These are phyloP conservation scores for Lichtheimia corymbifera DNA, from an alignment of 371 early-diverging fungal species.

Conservation along the genomic window DNA sequence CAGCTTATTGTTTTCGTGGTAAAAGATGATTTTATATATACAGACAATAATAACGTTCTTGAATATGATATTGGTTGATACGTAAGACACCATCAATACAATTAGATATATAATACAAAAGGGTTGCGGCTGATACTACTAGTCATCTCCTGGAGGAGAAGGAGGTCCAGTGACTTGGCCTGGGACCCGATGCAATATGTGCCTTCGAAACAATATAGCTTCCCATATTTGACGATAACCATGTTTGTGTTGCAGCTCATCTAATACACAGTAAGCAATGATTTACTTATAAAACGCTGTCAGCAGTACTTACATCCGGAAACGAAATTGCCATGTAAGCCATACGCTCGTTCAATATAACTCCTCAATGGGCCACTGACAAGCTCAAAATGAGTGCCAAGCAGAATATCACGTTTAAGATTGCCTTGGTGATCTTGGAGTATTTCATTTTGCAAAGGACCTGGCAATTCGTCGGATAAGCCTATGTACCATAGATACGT, in stretches of 20 bases:
- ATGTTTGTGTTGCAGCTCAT: conserved; percentile 7
- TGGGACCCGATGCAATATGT: conserved; percentile 8
- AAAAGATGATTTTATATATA: too few relatives aligned
- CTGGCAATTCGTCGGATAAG: conserved; percentile 3
- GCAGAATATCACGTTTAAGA: conserved; percentile 7
- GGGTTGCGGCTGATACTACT: too few relatives aligned
- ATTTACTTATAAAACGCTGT: not conserved
- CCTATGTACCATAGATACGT: not conserved
- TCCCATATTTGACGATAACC: conserved; percentile 7
- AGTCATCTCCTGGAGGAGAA: too few relatives aligned
- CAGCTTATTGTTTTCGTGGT: too few relatives aligned
- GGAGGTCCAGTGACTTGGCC: not conserved
- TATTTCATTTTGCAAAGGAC: not conserved
- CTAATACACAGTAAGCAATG: not conserved
- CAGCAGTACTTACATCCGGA: conserved; percentile 10
- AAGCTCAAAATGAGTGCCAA: conserved; percentile 11
- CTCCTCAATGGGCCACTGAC: conserved; percentile 8
- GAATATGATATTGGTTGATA: too few relatives aligned
- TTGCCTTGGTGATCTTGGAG: not conserved
- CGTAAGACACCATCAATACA: too few relatives aligned
- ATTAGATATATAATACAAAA: too few relatives aligned
- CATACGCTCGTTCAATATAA: conserved; percentile 15
- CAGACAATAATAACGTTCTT: too few relatives aligned
- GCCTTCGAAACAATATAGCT: conserved; percentile 8
- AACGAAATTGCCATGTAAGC: conserved; percentile 6